Evolutionary conservation across 768 basidiomycete genomes (phyloP).

Genomic region (Chalciporus sphaerocephalus): DNA sequence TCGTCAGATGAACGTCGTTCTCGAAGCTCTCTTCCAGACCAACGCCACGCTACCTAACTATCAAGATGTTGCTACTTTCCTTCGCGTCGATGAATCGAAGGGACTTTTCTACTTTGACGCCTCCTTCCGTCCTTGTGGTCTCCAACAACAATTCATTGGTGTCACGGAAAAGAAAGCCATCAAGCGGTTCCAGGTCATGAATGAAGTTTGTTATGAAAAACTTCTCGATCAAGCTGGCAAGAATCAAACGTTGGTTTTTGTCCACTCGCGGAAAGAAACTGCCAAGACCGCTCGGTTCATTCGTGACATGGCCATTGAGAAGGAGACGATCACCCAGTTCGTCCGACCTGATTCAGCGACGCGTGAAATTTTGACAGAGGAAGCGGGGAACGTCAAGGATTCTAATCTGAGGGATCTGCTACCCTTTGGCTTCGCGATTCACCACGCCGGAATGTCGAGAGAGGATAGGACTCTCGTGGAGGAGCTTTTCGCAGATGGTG

Average conservation of each 20-base stretch:
- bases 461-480: slow-evolving; percentile 91
- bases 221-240: slow-evolving; percentile 88
- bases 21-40: too few species aligned
- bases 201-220: slow-evolving; percentile 99
- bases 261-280: slow-evolving; percentile 97
- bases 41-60: slow-evolving; percentile 98
- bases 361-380: slow-evolving; percentile 82
- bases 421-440: slow-evolving; percentile 96
- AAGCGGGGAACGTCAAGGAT: slow-evolving; percentile 80
- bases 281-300: slow-evolving; percentile 95
- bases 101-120: slow-evolving; percentile 98
- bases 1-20: too few species aligned
- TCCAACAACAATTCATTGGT: slow-evolving; percentile 96
- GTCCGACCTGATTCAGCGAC: slow-evolving; percentile 91
- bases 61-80: slow-evolving; percentile 95
- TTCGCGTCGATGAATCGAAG: slow-evolving; percentile 87
- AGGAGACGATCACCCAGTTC: slow-evolving; percentile 94
- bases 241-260: slow-evolving; percentile 93
- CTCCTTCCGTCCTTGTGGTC: slow-evolving; percentile 86
- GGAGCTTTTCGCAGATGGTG: slow-evolving; percentile 88
- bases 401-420: slow-evolving; percentile 80
- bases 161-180: slow-evolving; percentile 99
- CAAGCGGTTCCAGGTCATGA: slow-evolving; percentile 96
- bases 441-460: slow-evolving; percentile 94
- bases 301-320: slow-evolving; percentile 92